Evolutionary conservation across 1,284 basidiomycete species (phyloP), one percentile per base, ranked within the genome.

Genomic region (Rhodotorula sp.): DNA sequence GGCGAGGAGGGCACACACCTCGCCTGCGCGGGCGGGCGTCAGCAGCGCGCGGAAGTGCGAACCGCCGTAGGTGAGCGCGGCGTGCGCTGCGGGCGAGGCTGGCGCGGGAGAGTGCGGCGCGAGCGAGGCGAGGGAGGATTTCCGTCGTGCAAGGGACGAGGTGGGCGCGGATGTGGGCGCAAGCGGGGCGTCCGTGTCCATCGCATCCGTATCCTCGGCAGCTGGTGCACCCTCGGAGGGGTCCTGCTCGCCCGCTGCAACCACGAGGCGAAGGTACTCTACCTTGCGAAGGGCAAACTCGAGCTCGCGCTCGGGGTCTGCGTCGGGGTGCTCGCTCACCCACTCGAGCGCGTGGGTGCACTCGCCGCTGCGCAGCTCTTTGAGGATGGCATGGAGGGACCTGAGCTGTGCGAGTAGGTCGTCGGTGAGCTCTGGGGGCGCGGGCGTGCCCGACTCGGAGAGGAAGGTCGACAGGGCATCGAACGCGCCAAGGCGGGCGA

Each of bases 401-500:
- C 46, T 19, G 5, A 83, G 79, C 1, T 80, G 74, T 5, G 79
- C 79, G 80, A 82, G 81, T 34, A 82, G 69, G 3, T 80, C 80
- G 39, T 78, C 70, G 15, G 80, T 64, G 29, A 83, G 77, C 5
- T 74, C 77, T n/a, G 75, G 69, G 22, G 83, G 76, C 0, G 81
- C 77, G 5, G 67, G 64, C 0, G 74, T 64, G 1, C 78, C 78
- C 10, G 78, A 76, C 17, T 76, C 74, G 5, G 72, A 67, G 29
- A 90, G 84, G 79, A 93, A 92, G 0, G 86, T 86, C 73, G 89
- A 85, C 13, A 90, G 90, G 0, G 87, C 87, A 61, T 87, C 85
- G 76, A 91, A 91, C 72, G 91, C 88, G 17, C 92, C 92, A 1
- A 89, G 90, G 60, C 92, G 85, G 36, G 92, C 84, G 72, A 94